Evolutionary conservation across 352 stramenopile genomes (phyloP), one percentile per base, ranked within the genome.

Genomic region (Phytophthora pini): DNA sequence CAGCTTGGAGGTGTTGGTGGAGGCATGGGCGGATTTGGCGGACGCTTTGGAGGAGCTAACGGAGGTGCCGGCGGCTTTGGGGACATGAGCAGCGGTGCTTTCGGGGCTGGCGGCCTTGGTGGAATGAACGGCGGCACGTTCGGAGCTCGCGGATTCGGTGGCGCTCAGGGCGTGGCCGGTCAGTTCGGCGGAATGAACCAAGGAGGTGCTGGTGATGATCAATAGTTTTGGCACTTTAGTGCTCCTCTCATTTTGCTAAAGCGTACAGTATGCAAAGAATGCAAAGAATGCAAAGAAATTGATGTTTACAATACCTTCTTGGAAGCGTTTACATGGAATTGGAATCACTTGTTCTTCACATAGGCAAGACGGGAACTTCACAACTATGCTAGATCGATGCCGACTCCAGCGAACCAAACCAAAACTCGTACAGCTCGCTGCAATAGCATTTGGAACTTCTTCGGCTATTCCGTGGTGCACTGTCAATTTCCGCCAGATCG

Each of bases 161-260:
- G 54, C 45, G 51, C 8, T 44, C 44, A 61, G 34, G 51, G 51
- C 17, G 32, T 44, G 44, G 13, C 34, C 11, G 51, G 38, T 34
- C 50, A 52, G 1, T 56, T 61, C 15, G 60, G 44, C 41, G 58
- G 15, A n/a, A 39, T 56, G 26, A 17, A 46, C 2, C 56, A 56
- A 64, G 27, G 26, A 17, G 36, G 31, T 38, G 0, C 7, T 22
- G 48, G 40, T 31, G 47, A 29, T 6, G 48, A 59, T 34, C 48
- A 40, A 48, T 65, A 65, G 57, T 45, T 17, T 10, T 22, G 17
- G n/a, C 36, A 10, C 15, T 43, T 15, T 20, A 17, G 36, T 20
- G 36, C 34, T 40, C 34, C 34, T 12, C 12, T 40, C 10, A n/a
- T 40, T 20, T 20, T 20, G 17, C 17, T 20, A 43, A 43, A 43